Base-by-base conservation (phyloP, 2,329 filamentous ascomycete genomes). In the Calonectria fujianensis region DNA sequence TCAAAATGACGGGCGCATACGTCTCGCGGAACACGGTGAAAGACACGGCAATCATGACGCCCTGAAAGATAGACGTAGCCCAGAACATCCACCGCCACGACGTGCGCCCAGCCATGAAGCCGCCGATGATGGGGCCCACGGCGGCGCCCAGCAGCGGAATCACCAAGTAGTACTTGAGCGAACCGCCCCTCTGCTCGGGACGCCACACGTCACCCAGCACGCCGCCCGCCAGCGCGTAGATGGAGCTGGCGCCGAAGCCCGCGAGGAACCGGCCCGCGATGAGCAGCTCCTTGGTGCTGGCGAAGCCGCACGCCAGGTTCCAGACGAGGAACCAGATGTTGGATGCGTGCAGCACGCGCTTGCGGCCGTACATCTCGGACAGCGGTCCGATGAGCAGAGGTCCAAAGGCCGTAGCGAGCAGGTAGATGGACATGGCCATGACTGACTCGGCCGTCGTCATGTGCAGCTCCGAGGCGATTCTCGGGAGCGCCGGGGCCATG, bases 291-390 rank as follows among this genome's bases (percentile, higher is more conserved):
- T 87, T 85, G 3, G 83, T 82, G 1, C 76, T 81, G 6, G 88
- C 81, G 67, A 87, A 86, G 4, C 87, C 85, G 72, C 87, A 89
- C 2, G 84, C 82, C 10, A 89, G 75, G 75, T 89, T 89, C 85
- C 89, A 89, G 50, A 86, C 72, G 2, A 91, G 80, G 79, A 91
- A 90, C 84, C 88, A 86, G 1, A 89, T 45, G 72, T 88, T 91
- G 1, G 86, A 86, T 0, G 79, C 68, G 51, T 89, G 87, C 7
- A 88, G 80, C 13, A 90, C 80, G 0, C 76, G 75, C 64, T 84
- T 80, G 0, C 89, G 81, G 0, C 89, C 89, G 67, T 87, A 90
- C 0, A 90, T 82, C 74, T 91, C 89, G 0, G 88, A 88, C 7
- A 89, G 72, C 0, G 87, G 87, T 0, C 85, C 87, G 3, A 88